A percentile compares a stretch with the other conserved stretches of the same genome.
Evolutionary conservation across 192 early-diverging fungal species (phyloP).

Genomic region (Coemansia sp.): DNA sequence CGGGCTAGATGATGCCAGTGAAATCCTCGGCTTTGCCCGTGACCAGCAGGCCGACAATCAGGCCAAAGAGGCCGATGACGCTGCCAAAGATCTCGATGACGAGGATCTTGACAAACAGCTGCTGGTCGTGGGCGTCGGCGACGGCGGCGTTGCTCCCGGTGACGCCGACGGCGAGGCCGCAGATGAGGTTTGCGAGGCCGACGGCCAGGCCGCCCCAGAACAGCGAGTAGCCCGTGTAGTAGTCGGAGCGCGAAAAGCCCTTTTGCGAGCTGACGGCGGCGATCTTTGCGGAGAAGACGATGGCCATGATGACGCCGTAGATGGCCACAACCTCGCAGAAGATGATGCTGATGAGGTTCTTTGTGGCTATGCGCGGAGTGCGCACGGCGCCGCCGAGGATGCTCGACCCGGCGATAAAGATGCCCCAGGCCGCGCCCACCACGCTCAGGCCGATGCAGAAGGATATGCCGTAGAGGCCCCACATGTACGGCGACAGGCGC

Average conservation of each 20-base stretch:
- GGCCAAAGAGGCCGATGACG: conserved; percentile 93
- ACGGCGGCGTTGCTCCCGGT: conserved; percentile 90
- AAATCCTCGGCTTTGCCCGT: conserved; percentile 52
- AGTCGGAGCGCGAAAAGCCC: conserved; percentile 57
- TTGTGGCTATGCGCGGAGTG: conserved; percentile 89
- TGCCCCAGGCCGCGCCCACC: conserved; percentile 95
- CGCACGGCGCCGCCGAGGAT: conserved; percentile 87
- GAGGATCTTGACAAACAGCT: conserved; percentile 95
- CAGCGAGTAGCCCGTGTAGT: conserved; percentile 87
- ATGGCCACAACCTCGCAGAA: conserved; percentile 99
- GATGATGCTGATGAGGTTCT: conserved; percentile 98
- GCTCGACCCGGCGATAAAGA: conserved; percentile 87
- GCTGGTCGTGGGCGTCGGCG: conserved; percentile 92
- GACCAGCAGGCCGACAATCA: conserved; percentile 90
- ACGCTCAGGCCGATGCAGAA: conserved; percentile 88
- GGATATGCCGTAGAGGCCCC: conserved; percentile 79
- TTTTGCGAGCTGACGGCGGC: conserved; percentile 48
- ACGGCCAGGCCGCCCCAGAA: conserved; percentile 98
- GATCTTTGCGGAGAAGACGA: conserved; percentile 90
- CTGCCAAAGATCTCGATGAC: conserved; percentile 97
- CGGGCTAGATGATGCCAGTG: conserved; percentile 14
- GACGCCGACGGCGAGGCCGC: conserved; percentile 89
- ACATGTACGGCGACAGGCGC: conserved; percentile 80
- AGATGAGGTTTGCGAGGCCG: conserved; percentile 88
- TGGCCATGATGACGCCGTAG: conserved; percentile 98